A percentile compares a stretch with the other conserved stretches of the same genome.
phyloP scores from a whole-genome alignment of 441 rosid genomes.

The Francoa sonchifolia region DNA sequence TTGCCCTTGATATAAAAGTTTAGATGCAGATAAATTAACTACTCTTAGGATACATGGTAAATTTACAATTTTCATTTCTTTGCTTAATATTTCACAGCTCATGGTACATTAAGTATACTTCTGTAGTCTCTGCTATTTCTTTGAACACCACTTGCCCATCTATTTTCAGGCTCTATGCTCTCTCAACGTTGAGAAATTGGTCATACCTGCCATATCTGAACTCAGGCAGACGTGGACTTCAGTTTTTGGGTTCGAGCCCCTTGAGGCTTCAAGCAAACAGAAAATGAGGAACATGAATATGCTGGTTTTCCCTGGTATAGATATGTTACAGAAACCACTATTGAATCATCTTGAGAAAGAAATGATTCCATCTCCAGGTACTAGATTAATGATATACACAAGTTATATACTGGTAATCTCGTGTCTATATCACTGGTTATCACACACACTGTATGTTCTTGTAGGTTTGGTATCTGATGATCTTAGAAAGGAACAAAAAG shows the following conservation, averaged over 20 bases:
- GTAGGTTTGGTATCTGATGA: constrained; percentile 22
- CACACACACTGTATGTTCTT: constrained; percentile 8
- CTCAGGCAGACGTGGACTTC: constrained; percentile 79
- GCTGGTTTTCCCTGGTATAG: constrained; percentile 85
- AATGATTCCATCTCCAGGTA: constrained; percentile 26
- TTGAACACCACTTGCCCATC: not conserved
- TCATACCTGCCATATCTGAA: constrained; percentile 89
- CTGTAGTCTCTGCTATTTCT: not conserved
- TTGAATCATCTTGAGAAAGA: constrained; percentile 19
- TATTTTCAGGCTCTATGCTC: constrained; percentile 53
- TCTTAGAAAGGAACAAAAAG: constrained; percentile 14
- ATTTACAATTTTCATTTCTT: no score
- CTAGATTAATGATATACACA: not conserved
- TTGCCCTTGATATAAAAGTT: no score
- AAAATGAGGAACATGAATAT: constrained; percentile 52
- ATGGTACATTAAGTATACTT: no score
- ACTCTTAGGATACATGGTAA: no score
- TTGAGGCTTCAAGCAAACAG: constrained; percentile 29
- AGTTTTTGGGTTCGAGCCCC: constrained; percentile 66
- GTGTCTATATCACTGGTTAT: not conserved
- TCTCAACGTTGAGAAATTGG: constrained; percentile 62
- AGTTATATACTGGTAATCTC: not conserved
- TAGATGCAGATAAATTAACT: no score
- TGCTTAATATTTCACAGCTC: no score
- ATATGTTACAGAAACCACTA: constrained; percentile 67